phyloP scores from a whole-genome alignment of 2,329 filamentous ascomycete genomes.

The Penicillium sumatraense region DNA sequence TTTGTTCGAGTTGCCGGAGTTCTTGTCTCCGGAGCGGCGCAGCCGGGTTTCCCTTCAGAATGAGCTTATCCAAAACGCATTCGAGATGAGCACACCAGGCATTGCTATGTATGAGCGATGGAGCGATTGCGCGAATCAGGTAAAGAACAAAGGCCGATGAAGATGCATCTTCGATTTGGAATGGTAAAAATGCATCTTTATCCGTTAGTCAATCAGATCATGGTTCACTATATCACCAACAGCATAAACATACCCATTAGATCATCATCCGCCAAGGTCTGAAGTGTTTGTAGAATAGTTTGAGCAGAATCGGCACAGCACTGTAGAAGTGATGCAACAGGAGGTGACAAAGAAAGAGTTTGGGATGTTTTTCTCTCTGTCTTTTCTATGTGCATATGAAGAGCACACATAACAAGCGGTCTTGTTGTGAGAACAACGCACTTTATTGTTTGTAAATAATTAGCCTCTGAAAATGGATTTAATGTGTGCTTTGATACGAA shows the following conservation, averaged over 20 bases:
- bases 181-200: constrained; percentile 44
- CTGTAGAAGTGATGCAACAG: constrained; percentile 29
- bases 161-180: constrained; percentile 49
- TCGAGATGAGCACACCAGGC: constrained; percentile 43
- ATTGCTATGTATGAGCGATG: constrained; percentile 39
- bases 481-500: constrained; percentile 11
- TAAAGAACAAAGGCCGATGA: constrained; percentile 48
- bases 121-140: constrained; percentile 37
- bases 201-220: not conserved
- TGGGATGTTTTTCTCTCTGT: constrained; percentile 22
- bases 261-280: constrained; percentile 28
- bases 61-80: constrained; percentile 45
- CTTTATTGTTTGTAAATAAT: constrained; percentile 15
- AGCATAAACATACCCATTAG: constrained; percentile 18
- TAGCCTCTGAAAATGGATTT: not conserved
- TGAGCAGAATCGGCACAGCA: constrained; percentile 32
- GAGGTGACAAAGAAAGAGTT: constrained; percentile 17
- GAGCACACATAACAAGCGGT: constrained; percentile 32
- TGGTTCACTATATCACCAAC: not conserved
- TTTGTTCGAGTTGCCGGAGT: constrained; percentile 44
- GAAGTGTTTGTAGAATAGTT: constrained; percentile 31
- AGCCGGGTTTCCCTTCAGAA: constrained; percentile 43
- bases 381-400: constrained; percentile 32
- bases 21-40: constrained; percentile 45
- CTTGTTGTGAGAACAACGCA: constrained; percentile 33